Conservation (phyloP, 495 filamentous ascomycete genomes). For the Parmelia sp. region DNA sequence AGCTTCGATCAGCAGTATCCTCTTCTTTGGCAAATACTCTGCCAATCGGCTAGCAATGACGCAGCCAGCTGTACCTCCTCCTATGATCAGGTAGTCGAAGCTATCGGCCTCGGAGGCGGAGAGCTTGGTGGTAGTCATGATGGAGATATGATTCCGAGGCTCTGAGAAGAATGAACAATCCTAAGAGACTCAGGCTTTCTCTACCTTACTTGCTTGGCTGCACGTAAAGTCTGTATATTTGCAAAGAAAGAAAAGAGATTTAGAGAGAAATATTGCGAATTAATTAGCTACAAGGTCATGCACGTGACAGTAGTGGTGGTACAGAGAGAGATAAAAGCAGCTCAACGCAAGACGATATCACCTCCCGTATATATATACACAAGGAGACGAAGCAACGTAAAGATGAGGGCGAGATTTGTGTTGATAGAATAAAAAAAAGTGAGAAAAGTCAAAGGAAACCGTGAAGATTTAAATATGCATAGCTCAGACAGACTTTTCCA, state of each 20-base stretch:
- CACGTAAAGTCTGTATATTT: background rate
- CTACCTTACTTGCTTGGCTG: background rate
- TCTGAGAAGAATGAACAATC: background rate
- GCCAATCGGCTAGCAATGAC: conserved; percentile 70
- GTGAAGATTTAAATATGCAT: background rate
- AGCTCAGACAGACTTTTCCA: background rate
- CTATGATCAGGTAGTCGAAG: conserved; percentile 84
- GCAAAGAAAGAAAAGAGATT: background rate
- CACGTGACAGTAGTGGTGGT: background rate
- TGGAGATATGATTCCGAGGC: background rate
- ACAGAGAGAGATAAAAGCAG: background rate
- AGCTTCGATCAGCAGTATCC: conserved; percentile 59
- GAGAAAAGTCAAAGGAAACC: background rate
- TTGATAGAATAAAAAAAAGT: background rate
- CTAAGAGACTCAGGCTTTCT: background rate
- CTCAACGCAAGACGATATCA: background rate
- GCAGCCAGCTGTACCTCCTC: conserved; percentile 82
- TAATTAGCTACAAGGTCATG: background rate
- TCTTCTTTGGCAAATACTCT: conserved; percentile 60
- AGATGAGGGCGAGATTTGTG: background rate
- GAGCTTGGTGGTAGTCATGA: conserved; percentile 26
- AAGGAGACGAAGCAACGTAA: background rate
- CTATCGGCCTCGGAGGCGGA: conserved; percentile 51
- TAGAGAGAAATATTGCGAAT: background rate
- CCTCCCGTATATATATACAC: background rate